phyloP scores from a whole-genome alignment of 352 stramenopile species.

The Thraustochytrium striatum region DNA sequence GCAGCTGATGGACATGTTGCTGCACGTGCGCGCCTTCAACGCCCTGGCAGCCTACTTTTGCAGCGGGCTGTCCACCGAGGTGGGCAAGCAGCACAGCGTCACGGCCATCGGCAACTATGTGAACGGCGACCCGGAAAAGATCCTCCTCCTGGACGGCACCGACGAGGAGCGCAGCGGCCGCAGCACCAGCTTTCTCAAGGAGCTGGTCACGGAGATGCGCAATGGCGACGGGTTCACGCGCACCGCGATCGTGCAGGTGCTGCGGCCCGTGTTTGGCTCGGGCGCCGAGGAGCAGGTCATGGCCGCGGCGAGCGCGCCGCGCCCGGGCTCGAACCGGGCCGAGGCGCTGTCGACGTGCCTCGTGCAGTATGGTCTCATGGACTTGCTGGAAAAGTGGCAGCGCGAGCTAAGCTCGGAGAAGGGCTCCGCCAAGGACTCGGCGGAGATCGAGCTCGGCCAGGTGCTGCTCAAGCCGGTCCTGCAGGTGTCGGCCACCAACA shows the following conservation, averaged over 20 bases:
- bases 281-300: not conserved
- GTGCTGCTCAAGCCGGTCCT: not conserved
- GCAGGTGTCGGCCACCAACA: not conserved
- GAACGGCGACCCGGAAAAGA: not conserved
- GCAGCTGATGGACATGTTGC: not conserved
- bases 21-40: not conserved
- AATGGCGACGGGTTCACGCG: not conserved
- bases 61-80: not conserved
- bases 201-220: not conserved
- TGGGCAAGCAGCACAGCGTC: not conserved
- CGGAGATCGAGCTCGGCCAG: conserved; percentile 5
- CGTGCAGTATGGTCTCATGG: not conserved
- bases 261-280: not conserved
- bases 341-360: not conserved
- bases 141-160: not conserved
- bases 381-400: not conserved
- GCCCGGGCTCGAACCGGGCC: not conserved
- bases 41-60: not conserved
- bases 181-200: not conserved
- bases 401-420: not conserved
- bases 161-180: not conserved
- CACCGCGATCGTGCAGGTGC: not conserved
- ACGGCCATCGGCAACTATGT: not conserved
- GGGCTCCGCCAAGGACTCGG: not conserved
- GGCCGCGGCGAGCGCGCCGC: not conserved